A percentile compares a stretch with the other conserved stretches of the same genome.
Conservation (phyloP, 1,284 basidiomycete genomes). For the Ganoderma resinaceum region DNA sequence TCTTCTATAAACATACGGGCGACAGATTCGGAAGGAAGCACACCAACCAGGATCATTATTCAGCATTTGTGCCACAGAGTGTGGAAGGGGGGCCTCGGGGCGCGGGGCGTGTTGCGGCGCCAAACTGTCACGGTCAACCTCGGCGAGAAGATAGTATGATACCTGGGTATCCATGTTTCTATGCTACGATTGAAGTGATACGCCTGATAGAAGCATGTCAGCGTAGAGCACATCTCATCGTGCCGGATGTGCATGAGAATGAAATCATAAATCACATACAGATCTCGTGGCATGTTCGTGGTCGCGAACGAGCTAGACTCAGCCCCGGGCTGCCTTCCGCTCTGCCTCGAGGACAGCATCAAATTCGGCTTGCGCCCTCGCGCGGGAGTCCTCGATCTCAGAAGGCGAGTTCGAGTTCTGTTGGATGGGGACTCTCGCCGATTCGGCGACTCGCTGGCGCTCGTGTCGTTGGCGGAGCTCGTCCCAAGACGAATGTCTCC, state of each 20-base stretch:
- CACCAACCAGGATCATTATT: not conserved
- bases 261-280: not conserved
- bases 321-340: conserved; percentile 44
- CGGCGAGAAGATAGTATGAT: not conserved
- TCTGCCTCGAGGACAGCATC: conserved; percentile 66
- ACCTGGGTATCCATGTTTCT: not conserved
- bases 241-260: not conserved
- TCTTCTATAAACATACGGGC: not conserved
- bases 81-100: not conserved
- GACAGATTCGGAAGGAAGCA: not conserved
- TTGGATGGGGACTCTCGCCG: conserved; percentile 7
- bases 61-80: not conserved
- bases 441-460: conserved; percentile 38
- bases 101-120: not conserved
- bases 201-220: not conserved
- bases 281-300: not conserved
- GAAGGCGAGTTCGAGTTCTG: conserved; percentile 18
- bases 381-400: conserved; percentile 44
- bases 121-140: not conserved
- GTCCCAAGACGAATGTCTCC: conserved; percentile 68
- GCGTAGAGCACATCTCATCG: not conserved
- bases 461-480: conserved; percentile 66
- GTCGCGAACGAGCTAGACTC: conserved; percentile 4
- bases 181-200: not conserved
- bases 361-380: conserved; percentile 59